A percentile compares a stretch with the other conserved stretches of the same genome.
Conservation (phyloP, 805 yeast genomes). For the Millerago galiae region DNA sequence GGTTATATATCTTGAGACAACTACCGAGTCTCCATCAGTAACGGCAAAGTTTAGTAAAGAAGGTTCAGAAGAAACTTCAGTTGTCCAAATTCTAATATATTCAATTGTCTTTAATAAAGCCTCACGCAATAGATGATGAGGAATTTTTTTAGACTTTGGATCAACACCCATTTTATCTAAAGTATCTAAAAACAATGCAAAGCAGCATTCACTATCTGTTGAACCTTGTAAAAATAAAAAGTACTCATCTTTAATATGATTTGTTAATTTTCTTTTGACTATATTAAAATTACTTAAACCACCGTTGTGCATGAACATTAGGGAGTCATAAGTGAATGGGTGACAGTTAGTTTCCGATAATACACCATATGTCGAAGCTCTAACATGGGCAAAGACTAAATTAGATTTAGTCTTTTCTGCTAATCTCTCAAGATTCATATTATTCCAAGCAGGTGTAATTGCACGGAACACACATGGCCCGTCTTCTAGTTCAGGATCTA, state of each 20-base stretch:
- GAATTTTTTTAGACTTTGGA: constrained; percentile 46
- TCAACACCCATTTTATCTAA: constrained; percentile 70
- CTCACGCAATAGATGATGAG: constrained; percentile 51
- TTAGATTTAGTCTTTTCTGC: constrained; percentile 83
- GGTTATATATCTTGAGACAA: constrained; percentile 82
- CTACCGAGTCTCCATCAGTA: constrained; percentile 84
- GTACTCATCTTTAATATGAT: constrained; percentile 72
- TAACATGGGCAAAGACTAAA: constrained; percentile 88
- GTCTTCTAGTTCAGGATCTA: constrained; percentile 49
- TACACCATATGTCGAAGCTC: constrained; percentile 95
- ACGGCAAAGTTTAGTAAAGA: constrained; percentile 89
- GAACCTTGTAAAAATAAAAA: constrained; percentile 83
- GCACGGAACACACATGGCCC: constrained; percentile 94
- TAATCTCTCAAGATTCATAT: constrained; percentile 76
- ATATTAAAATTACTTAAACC: constrained; percentile 66
- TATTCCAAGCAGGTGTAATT: constrained; percentile 98
- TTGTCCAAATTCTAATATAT: constrained; percentile 73
- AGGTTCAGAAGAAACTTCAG: constrained; percentile 61
- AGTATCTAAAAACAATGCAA: constrained; percentile 80
- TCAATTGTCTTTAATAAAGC: constrained; percentile 74
- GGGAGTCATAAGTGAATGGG: constrained; percentile 80
- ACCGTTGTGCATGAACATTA: constrained; percentile 98
- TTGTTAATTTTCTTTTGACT: constrained; percentile 68
- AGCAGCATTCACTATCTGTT: constrained; percentile 93
- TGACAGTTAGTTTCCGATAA: constrained; percentile 94